phyloP scores from a whole-genome alignment of 2,329 filamentous ascomycete genomes.

The Fusarium nelsonii region DNA sequence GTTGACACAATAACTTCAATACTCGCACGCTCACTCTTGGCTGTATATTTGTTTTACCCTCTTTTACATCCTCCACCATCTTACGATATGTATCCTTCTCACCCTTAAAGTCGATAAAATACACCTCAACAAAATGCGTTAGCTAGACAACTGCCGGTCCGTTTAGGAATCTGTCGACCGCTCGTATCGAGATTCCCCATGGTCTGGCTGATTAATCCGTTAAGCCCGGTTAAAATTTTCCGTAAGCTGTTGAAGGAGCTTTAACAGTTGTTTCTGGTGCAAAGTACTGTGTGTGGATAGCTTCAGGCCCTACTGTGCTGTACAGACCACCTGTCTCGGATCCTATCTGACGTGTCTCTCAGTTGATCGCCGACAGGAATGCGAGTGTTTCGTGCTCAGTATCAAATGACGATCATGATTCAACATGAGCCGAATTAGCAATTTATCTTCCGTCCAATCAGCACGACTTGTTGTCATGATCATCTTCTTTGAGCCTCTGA shows the following conservation, averaged over 20 bases:
- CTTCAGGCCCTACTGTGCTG: neutral
- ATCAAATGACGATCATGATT: neutral
- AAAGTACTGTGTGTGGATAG: neutral
- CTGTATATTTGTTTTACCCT: neutral
- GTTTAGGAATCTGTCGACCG: constrained; percentile 7
- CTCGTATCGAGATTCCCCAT: neutral
- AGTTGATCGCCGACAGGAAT: constrained; percentile 13
- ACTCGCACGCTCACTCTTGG: neutral
- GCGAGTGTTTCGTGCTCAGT: neutral
- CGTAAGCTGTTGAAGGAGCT: constrained; percentile 1
- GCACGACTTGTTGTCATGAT: neutral
- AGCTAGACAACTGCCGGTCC: constrained; percentile 12
- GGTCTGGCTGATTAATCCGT: neutral
- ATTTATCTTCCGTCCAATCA: neutral
- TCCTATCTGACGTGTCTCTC: neutral
- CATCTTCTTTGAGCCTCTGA: neutral
- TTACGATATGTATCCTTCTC: neutral
- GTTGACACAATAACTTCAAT: constrained; percentile 16
- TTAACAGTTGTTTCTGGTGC: neutral
- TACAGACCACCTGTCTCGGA: neutral
- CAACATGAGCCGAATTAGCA: neutral
- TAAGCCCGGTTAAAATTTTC: constrained; percentile 2
- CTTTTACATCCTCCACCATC: neutral
- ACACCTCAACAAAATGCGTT: constrained; percentile 7
- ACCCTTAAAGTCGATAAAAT: neutral